Base-by-base conservation (phyloP, 148 eudicot genomes). In the Vaccinium corymbosum region DNA sequence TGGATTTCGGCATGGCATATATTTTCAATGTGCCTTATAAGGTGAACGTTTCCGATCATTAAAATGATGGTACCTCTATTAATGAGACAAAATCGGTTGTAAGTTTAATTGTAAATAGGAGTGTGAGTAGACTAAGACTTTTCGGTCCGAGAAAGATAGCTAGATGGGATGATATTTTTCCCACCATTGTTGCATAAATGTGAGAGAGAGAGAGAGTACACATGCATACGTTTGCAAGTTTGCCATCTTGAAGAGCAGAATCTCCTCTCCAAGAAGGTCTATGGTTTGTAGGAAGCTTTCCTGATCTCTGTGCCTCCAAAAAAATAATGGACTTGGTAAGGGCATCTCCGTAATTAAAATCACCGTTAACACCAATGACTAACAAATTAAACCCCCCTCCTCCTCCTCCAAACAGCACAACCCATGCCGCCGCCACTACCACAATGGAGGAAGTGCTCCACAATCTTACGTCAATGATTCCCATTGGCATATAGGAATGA, bases 291-390 rank as follows among this genome's bases (percentile, higher is more conserved):
- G 98, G 98, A 50, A 95, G 93, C 85, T 94, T 92, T 17, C 98
- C 98, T 0, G 98, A 95, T 87, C 98, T 91, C 76, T 95, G 98
- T 20, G 97, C 94, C 85, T 95, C 98, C 74, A 95, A 91, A 88
- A 95, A 95, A 27, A 95, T 87, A 20, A 95, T 84, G 1, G 97
- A 92, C 83, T 95, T 95, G 51, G 84, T 88, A 10, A 95, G 88
- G 1, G 98, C 98, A 1, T 90, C 94, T 57, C 85, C 87, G 83
- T 95, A 95, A 83, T 94, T 81, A 15, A 90, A 82, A 29, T 81
- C 86, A 32, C 86, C 90, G 38, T 82, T 20, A 17, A 80, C 84
- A 27, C 8, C 20, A 10, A 80, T 42, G 5, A 42, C 22, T 46
- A 82, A 4, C 49, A 74, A 27, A 14, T 46, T 8, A 29, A 29